Conservation (phyloP, 73 alveolate species). For the Paramecium biaurelia region DNA sequence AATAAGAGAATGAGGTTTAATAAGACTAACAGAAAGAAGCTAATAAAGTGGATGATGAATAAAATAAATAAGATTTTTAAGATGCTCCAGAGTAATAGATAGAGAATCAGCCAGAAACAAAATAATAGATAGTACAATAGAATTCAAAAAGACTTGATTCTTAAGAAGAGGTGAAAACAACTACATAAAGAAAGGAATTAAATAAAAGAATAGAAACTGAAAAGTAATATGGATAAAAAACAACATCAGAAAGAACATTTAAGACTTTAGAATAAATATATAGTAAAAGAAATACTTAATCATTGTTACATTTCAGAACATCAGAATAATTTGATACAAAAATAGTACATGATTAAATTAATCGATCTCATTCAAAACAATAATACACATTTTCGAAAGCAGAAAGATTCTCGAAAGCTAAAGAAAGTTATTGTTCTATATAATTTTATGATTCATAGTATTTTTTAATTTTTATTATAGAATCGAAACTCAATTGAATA, state of each 20-base stretch:
- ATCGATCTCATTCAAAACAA: not conserved
- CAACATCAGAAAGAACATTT: not conserved
- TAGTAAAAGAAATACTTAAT: not conserved
- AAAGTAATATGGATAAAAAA: not conserved
- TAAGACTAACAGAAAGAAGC: not conserved
- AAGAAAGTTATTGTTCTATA: not conserved
- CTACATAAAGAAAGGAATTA: not conserved
- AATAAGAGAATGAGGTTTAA: not conserved
- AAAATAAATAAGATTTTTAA: not conserved
- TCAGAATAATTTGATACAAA: slow-evolving; percentile 21
- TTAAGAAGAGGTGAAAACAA: not conserved
- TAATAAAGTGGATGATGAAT: not conserved
- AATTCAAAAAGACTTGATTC: not conserved
- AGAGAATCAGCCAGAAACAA: not conserved
- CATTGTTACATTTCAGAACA: not conserved
- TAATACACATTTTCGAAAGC: slow-evolving; percentile 32
- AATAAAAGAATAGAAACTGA: not conserved
- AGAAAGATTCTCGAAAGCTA: slow-evolving; percentile 15
- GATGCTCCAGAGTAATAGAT: not conserved
- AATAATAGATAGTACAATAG: not conserved
- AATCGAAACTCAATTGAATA: not conserved
- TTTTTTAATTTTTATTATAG: not conserved
- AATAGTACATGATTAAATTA: slow-evolving; percentile 21
- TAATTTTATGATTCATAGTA: slow-evolving; percentile 21
- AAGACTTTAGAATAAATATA: slow-evolving; percentile 5